Percentiles rank a stretch among this genome's conserved stretches.
Evolutionary conservation across 495 filamentous ascomycete species (phyloP).

Genomic region (Cercophora sp.): DNA sequence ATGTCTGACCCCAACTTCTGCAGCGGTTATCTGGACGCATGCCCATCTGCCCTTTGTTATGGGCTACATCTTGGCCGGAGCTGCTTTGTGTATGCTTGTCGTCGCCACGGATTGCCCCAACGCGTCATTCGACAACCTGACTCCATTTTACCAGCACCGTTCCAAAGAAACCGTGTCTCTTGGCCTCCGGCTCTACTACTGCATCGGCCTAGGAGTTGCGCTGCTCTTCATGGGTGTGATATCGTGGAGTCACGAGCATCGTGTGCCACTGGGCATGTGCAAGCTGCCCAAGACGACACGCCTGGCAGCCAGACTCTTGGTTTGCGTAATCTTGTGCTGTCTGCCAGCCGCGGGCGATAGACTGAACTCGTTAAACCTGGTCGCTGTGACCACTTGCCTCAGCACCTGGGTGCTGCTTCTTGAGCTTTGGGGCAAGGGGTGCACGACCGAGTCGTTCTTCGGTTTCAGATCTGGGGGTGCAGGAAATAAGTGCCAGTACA

Average conservation of each 20-base stretch:
- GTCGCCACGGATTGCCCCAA: constrained; percentile 47
- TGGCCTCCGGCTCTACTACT: constrained; percentile 58
- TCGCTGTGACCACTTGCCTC: constrained; percentile 46
- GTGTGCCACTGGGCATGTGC: constrained; percentile 26
- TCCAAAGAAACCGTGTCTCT: constrained; percentile 39
- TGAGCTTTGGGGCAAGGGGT: constrained; percentile 50
- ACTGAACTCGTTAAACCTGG: constrained; percentile 46
- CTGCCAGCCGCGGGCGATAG: constrained; percentile 40
- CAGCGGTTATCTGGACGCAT: constrained; percentile 23
- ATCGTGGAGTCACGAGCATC: constrained; percentile 25
- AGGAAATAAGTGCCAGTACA: constrained; percentile 22
- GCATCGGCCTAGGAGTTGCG: constrained; percentile 49
- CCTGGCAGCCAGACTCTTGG: constrained; percentile 41
- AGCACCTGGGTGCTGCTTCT: constrained; percentile 43
- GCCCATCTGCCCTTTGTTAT: constrained; percentile 55
- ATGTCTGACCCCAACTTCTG: too few species aligned
- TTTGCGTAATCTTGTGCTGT: constrained; percentile 44
- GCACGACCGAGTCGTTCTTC: constrained; percentile 40
- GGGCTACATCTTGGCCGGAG: constrained; percentile 51
- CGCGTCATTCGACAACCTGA: constrained; percentile 40
- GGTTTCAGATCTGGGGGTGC: neutral
- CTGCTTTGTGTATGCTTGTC: constrained; percentile 51
- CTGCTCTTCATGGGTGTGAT: constrained; percentile 43
- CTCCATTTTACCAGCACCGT: constrained; percentile 37
- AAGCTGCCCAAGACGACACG: constrained; percentile 46